Evolutionary conservation across 179 eudicot species (phyloP), one percentile per base, ranked within the genome.

Genomic region (Pouteria campechiana): DNA sequence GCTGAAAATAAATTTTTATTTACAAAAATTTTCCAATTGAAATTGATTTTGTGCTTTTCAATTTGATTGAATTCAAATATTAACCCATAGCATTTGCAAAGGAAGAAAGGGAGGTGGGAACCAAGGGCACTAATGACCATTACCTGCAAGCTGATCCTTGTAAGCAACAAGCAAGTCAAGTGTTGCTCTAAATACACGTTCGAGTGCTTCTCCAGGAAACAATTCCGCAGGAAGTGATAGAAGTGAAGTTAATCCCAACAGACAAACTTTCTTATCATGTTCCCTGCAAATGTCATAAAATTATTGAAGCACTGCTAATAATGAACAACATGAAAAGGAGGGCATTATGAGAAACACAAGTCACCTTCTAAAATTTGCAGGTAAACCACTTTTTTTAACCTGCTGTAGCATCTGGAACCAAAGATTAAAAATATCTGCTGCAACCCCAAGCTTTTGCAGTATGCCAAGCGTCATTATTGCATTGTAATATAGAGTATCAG

Each of bases 361-460:
- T 35, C 16, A 88, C 97, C 94, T 86, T 53, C 68, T 86, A 46
- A 90, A 90, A 65, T 87, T 82, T 32, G 77, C 82, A 16, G 62
- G 79, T 35, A 30, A 32, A 21, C 98, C 98, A 57, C 76, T 79
- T 65, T 66, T 83, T 48, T 90, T 90, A n/a, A 75, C 83, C 67
- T 82, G 83, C 49, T 79, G 86, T 74, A 90, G 57, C 98, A 90
- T 76, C 65, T 86, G 96, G 76, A 90, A 90, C 98, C 98, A 90
- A 43, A 79, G 76, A 55, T 61, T 71, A 50, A 90, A 90, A 40
- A 90, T 67, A 38, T 87, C 98, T 25, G 85, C 57, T 14, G 94
- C 75, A 59, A 86, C 79, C 46, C 86, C 81, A 46, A 90, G 79
- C 60, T 73, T 78, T 72, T 90, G 98, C 54, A 90, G 63, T 54